These are phyloP conservation scores for Acacia melanoxylon DNA, from an alignment of 306 rosid species.

Conservation along the genomic window DNA sequence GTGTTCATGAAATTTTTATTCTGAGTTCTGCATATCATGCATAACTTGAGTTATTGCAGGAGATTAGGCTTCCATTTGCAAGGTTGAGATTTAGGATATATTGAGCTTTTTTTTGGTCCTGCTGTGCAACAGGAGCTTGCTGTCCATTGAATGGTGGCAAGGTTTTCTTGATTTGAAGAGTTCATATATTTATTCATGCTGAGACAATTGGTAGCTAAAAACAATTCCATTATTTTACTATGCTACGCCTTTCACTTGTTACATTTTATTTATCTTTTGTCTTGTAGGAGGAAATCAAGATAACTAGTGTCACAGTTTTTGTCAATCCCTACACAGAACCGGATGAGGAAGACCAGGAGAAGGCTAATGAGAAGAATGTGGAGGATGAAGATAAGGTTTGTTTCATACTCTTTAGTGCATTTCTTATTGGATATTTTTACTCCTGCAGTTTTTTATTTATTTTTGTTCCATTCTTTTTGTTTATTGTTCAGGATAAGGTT, in stretches of 20 bases:
- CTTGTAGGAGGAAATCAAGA: constrained; percentile 93
- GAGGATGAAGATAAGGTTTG: constrained; percentile 84
- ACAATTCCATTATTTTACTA: constrained; percentile 1
- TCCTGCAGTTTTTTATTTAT: constrained; percentile 13
- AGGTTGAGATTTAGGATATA: background rate
- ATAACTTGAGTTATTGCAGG: background rate
- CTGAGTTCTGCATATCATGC: constrained; percentile 11
- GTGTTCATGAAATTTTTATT: constrained; percentile 20
- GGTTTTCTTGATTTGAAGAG: constrained; percentile 22
- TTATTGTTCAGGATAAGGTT: constrained; percentile 66
- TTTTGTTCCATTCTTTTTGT: background rate
- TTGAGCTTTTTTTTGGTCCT: background rate
- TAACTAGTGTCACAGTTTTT: constrained; percentile 67
- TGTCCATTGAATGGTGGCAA: constrained; percentile 22
- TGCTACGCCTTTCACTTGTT: constrained; percentile 12
- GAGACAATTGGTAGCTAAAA: constrained; percentile 23
- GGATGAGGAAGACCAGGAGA: constrained; percentile 77
- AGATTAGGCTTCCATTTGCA: constrained; percentile 11
- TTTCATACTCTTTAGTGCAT: constrained; percentile 29
- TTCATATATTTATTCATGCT: constrained; percentile 24
- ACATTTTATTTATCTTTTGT: constrained; percentile 15
- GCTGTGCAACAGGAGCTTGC: constrained; percentile 9
- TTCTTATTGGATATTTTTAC: background rate
- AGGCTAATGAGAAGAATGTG: constrained; percentile 58
- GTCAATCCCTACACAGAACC: constrained; percentile 92